Evolutionary conservation across 345 rosid species (phyloP).

Genomic region (Chamaenerion angustifolium): DNA sequence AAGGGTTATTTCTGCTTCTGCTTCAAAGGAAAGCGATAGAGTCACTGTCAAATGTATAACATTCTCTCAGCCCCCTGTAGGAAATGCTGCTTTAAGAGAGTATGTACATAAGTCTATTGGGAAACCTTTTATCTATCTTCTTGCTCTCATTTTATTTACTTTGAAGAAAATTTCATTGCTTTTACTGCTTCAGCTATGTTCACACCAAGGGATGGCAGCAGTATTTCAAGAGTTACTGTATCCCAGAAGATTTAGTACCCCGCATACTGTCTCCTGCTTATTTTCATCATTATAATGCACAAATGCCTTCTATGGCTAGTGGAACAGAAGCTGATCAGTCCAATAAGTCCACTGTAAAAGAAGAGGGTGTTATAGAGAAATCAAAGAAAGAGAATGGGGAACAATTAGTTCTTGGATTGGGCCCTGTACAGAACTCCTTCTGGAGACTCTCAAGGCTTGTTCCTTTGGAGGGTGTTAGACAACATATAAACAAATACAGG

Average conservation of each 20-base stretch:
- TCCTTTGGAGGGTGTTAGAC: slow-evolving; percentile 62
- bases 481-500: slow-evolving; percentile 43
- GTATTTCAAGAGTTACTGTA: slow-evolving; percentile 86
- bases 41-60: slow-evolving; percentile 85
- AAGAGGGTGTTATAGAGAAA: slow-evolving; percentile 24
- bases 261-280: slow-evolving; percentile 92
- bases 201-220: slow-evolving; percentile 89
- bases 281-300: slow-evolving; percentile 84
- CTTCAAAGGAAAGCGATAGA: slow-evolving; percentile 50
- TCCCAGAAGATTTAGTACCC: slow-evolving; percentile 94
- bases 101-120: slow-evolving; percentile 14
- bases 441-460: slow-evolving; percentile 94
- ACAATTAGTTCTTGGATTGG: slow-evolving; percentile 81
- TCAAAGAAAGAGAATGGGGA: slow-evolving; percentile 40
- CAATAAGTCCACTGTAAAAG: slow-evolving; percentile 19
- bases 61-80: slow-evolving; percentile 92
- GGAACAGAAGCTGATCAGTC: slow-evolving; percentile 24
- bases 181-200: slow-evolving; percentile 46
- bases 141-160: not conserved
- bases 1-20: slow-evolving; percentile 71
- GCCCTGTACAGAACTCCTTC: slow-evolving; percentile 83
- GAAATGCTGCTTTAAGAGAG: slow-evolving; percentile 97
- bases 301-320: slow-evolving; percentile 28
- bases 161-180: not conserved
- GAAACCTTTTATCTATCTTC: not conserved